A percentile compares a stretch with the other conserved stretches of the same genome.
These are phyloP conservation scores for Phaeosphaeria sp. DNA, from an alignment of 2,329 filamentous ascomycete genomes.

Conservation along the genomic window DNA sequence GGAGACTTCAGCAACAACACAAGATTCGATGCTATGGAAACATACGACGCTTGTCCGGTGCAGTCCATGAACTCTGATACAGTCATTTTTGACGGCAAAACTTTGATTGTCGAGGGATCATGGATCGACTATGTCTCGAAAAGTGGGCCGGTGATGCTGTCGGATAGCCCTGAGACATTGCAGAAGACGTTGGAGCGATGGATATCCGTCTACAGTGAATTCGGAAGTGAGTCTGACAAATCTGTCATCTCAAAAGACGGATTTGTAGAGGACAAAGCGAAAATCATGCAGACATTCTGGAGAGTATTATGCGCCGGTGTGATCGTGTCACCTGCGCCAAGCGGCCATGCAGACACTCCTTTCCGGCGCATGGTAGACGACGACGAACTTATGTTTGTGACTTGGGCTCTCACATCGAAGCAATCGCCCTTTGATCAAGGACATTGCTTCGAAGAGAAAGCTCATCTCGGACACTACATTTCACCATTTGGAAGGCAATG, in stretches of 20 bases:
- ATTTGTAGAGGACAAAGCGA: no score
- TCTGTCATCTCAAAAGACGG: no score
- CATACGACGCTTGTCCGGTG: conserved; percentile 3
- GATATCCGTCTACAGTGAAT: not conserved
- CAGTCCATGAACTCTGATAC: not conserved
- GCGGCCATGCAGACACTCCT: not conserved
- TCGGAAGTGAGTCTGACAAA: no score
- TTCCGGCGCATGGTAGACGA: not conserved
- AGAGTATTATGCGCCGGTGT: not conserved
- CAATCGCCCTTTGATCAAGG: not conserved
- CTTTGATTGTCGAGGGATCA: not conserved
- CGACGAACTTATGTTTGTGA: not conserved
- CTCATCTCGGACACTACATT: not conserved
- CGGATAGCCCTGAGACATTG: not conserved
- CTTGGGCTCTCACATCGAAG: not conserved
- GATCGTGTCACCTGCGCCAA: not conserved
- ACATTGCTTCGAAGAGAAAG: not conserved
- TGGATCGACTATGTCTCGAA: no score
- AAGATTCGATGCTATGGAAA: conserved; percentile 2
- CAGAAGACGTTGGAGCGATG: no score
- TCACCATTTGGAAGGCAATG: not conserved
- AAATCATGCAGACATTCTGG: not conserved
- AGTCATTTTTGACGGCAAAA: not conserved
- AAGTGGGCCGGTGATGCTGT: not conserved
- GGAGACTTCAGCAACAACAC: conserved; percentile 1